Base-by-base conservation (phyloP, 2,329 filamentous ascomycete genomes). In the Botrytis byssoidea region DNA sequence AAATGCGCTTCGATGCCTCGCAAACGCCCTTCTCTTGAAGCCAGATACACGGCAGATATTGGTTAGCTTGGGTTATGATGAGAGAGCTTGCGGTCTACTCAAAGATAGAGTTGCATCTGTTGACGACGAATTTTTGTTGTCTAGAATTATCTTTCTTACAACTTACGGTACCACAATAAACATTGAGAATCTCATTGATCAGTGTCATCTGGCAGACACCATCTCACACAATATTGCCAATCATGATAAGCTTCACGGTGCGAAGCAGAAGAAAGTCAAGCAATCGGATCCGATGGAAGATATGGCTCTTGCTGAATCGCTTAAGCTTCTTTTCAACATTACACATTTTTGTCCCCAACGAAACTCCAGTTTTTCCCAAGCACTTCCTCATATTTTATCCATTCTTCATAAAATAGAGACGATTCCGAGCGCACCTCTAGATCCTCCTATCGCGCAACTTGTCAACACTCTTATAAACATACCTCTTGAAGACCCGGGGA, bases 281-380 rank as follows among this genome's bases (percentile, higher is more conserved):
- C 77, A 77, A n/a, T 64, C 77, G 14, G 84, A 88, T 60, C 87
- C 88, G 0, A 92, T 95, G 87, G 90, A 92, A 76, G 90, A 92
- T 74, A 90, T 95, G 89, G 94, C 95, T 0, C 86, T 98, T 55
- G 87, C 86, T 14, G 95, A 98, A 82, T 95, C 92, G 0, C 84
- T 96, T 68, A 98, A 97, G 80, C 86, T 98, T 59, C 84, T 97
- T 70, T 98, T 97, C 86, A 98, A 98, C 82, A 86, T 97, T 71
- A 92, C 92, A 2, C 91, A 95, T 78, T 90, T 91, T 79, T 92
- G 91, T 79, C 89, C 90, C 6, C 86, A 90, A 60, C 86, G 91
- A 40, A 83, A 84, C 7, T 81, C 85, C 0, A 83, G 85, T 0
- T 97, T 98, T 80, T 89, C 89, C 1, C 84, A 88, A 35, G 89